Evolutionary conservation across 208 protist species (phyloP), one percentile per base, ranked within the genome.

Genomic region (Leishmania aethiopica): DNA sequence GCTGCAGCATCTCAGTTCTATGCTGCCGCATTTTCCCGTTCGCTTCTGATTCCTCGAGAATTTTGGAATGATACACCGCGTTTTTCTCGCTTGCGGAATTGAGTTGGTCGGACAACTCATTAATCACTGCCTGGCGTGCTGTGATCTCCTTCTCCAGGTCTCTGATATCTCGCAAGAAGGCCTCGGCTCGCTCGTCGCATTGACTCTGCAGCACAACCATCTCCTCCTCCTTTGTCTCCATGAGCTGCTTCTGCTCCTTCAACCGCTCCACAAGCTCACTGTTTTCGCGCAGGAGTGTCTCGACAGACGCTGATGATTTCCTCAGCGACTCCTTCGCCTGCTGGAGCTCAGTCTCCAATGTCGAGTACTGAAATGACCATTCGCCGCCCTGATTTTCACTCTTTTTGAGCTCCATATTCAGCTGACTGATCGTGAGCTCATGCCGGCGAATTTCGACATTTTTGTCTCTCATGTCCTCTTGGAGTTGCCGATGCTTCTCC

Each of bases 381-480:
- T 93, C 85, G 70, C 85, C 87, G 5, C 78, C 79, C 59, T 92
- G 86, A 73, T 82, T 90, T 75, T 97, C 88, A n/a, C 87, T 66
- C 71, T 85, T 88, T 55, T 97, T 91, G 2, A 95, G 70, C 40
- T 97, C 92, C 69, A 90, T 86, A 37, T 83, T 89, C 28, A 93
- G 78, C 64, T 94, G 87, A 82, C 88, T 95, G 42, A 91, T 90
- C 42, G 84, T 88, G 19, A 93, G 81, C 53, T 95, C 90, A 37
- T 94, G 83, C 42, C 93, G 89, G 42, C 90, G 86, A 35, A 94
- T 76, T 70, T 96, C 91, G 22, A 89, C 77, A 51, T 62, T 90
- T 67, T 92, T 94, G 57, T 92, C 91, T 57, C 94, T 91, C 28
- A 94, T 45, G 28, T 90, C 87, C 11, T 95, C 92, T n/a, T 90